Evolutionary conservation across 352 stramenopile species (phyloP).

Genomic region (Phytophthora citricola): DNA sequence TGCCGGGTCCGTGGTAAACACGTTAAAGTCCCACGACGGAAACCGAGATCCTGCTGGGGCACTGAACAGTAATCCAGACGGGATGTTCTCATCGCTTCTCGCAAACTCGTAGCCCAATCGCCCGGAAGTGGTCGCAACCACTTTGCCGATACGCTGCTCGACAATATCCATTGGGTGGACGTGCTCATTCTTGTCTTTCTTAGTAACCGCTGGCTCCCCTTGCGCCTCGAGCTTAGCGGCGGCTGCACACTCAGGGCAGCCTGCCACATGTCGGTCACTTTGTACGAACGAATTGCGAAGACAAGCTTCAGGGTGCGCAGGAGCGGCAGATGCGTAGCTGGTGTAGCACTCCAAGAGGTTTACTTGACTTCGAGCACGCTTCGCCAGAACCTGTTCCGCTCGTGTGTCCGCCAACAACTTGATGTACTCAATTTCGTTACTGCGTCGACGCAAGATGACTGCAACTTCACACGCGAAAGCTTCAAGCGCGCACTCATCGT

Average conservation of each 20-base stretch:
- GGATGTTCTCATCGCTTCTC: slow-evolving; percentile 14
- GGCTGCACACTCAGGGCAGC: slow-evolving; percentile 49
- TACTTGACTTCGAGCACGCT: slow-evolving; percentile 76
- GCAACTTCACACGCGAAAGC: slow-evolving; percentile 88
- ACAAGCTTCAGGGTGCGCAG: slow-evolving; percentile 54
- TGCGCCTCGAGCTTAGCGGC: slow-evolving; percentile 25
- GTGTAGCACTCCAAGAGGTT: slow-evolving; percentile 84
- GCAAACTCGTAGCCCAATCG: slow-evolving; percentile 43
- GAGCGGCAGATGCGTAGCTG: slow-evolving; percentile 62
- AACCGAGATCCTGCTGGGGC: slow-evolving; percentile 39
- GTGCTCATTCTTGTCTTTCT: slow-evolving; percentile 9
- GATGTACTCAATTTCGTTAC: slow-evolving; percentile 91
- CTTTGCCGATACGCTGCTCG: slow-evolving; percentile 30
- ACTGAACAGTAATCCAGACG: slow-evolving; percentile 32
- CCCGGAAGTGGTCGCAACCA: slow-evolving; percentile 23
- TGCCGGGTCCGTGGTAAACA: slow-evolving; percentile 68
- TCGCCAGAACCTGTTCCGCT: slow-evolving; percentile 73
- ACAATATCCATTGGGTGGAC: slow-evolving; percentile 8
- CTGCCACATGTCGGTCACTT: slow-evolving; percentile 47
- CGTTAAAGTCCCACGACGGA: slow-evolving; percentile 83
- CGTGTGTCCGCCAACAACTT: slow-evolving; percentile 85
- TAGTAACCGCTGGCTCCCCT: slow-evolving; percentile 17
- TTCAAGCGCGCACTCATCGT: slow-evolving; percentile 89
- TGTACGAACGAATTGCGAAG: slow-evolving; percentile 67
- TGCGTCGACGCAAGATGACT: slow-evolving; percentile 81